Percentiles rank a stretch among this genome's conserved stretches.
Evolutionary conservation across 208 protist genomes (phyloP).

Genomic region (Acanthamoeba triangularis): DNA sequence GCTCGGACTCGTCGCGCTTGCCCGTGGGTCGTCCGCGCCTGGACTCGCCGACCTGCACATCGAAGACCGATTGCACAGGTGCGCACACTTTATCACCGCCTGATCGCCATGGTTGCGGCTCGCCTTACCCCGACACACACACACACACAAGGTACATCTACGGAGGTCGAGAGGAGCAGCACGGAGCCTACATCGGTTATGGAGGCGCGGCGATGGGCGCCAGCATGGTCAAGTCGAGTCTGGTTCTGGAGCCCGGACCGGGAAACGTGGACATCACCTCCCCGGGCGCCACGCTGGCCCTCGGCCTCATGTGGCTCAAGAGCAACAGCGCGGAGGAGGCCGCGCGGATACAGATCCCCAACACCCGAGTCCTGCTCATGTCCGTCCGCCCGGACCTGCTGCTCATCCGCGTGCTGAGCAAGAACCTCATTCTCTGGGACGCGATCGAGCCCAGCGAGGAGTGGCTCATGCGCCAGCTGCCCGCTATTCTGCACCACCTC

Average conservation of each 20-base stretch:
- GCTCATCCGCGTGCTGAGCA: constrained; percentile 86
- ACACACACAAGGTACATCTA: constrained; percentile 9
- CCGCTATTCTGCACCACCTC: constrained; percentile 62
- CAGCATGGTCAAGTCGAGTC: constrained; percentile 74
- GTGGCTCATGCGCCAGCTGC: constrained; percentile 85
- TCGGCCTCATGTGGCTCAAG: constrained; percentile 90
- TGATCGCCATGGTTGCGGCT: background rate
- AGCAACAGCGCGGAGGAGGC: constrained; percentile 88
- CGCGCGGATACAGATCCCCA: constrained; percentile 86
- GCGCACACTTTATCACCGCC: background rate
- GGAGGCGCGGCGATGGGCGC: background rate
- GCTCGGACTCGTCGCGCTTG: constrained; percentile 87
- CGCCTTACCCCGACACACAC: background rate
- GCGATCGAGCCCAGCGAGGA: constrained; percentile 77
- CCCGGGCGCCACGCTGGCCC: constrained; percentile 90
- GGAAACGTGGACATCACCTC: constrained; percentile 91
- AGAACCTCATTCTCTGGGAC: constrained; percentile 87
- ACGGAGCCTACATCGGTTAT: background rate
- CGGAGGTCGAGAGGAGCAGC: background rate
- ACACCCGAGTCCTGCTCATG: constrained; percentile 88
- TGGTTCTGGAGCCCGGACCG: constrained; percentile 82
- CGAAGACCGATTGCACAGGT: constrained; percentile 83
- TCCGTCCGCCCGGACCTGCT: constrained; percentile 90
- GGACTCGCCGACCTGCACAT: constrained; percentile 86
- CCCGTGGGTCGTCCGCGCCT: constrained; percentile 76